Evolutionary conservation across 2,329 filamentous ascomycete species (phyloP), one percentile per base, ranked within the genome.

Genomic region (Chalaropsis thielavioides): DNA sequence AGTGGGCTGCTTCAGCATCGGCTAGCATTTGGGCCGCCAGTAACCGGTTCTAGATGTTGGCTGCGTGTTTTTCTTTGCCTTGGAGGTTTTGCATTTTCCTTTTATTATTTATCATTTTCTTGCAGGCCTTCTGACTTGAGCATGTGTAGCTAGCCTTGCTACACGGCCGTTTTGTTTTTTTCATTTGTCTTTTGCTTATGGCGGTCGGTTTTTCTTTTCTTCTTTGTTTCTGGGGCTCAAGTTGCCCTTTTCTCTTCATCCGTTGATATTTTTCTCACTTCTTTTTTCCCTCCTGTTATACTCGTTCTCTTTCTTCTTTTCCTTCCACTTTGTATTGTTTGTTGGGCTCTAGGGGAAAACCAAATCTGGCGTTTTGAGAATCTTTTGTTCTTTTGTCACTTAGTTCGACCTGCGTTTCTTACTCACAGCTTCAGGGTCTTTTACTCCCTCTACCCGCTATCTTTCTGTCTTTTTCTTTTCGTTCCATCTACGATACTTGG

Each of bases 1-100:
- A 96, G 73, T 97, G 92, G 92, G 90, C 88, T 19, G 85, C 88
- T 8, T 87, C 89, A 51, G 88, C 90, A 38, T 84, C 90, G 11
- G 88, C 89, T 5, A 91, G 88, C 75, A 91, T 92, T 69, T 88
- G 89, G 78, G 86, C 87, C 63, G 84, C 85, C 40, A 83, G 87
- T 68, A 85, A 81, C 73, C 80, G 82, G 69, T 82, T 86, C 71
- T 86, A 76, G 74, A 63, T 41, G 64, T 63, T 22, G 67, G 40
- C 13, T 40, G 51, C 64, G 58, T 27, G 49, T 51, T 22, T 59
- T 49, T 51, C 49, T 61, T 19, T 61, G 64, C 38, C 38, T 62
- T 64, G 62, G 46, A n/a, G 17, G 35, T n/a, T 56, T 40, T 27
- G 46, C n/a, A 40, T 22, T 44, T 67, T 60, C 64, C 40, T 60